These are phyloP conservation scores for Pichia cactophila DNA, from an alignment of 1,139 yeast genomes.

Conservation along the genomic window DNA sequence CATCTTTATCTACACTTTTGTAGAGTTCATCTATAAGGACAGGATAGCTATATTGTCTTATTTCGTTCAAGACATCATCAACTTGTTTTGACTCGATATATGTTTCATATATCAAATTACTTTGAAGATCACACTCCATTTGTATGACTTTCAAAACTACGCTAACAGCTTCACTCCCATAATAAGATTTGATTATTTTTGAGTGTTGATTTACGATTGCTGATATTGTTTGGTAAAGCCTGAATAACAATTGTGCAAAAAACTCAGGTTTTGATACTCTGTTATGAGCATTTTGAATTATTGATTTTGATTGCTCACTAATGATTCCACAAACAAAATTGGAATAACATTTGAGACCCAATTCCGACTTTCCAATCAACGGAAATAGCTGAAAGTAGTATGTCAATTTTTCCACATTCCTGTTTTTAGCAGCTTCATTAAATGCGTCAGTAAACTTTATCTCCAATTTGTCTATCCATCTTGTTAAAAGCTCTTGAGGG, in stretches of 20 bases:
- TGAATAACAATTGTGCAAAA: slow-evolving; percentile 64
- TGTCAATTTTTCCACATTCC: slow-evolving; percentile 65
- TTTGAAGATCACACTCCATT: slow-evolving; percentile 83
- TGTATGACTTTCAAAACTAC: slow-evolving; percentile 69
- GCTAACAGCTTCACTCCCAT: slow-evolving; percentile 58
- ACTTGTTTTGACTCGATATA: slow-evolving; percentile 69
- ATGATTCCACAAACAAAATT: slow-evolving; percentile 80
- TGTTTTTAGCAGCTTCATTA: slow-evolving; percentile 56
- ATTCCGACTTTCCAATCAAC: slow-evolving; percentile 59
- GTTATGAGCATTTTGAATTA: slow-evolving; percentile 38
- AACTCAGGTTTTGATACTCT: slow-evolving; percentile 33
- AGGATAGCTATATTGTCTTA: slow-evolving; percentile 53
- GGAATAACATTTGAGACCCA: slow-evolving; percentile 77
- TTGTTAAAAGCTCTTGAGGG: slow-evolving; percentile 51
- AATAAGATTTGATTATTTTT: slow-evolving; percentile 63
- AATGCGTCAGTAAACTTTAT: slow-evolving; percentile 55
- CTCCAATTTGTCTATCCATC: slow-evolving; percentile 55
- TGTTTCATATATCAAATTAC: slow-evolving; percentile 80
- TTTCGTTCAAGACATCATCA: slow-evolving; percentile 48
- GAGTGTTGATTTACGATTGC: slow-evolving; percentile 82
- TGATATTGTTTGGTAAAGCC: slow-evolving; percentile 78
- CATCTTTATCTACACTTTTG: slow-evolving; percentile 11
- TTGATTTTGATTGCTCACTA: slow-evolving; percentile 63
- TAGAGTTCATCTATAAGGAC: slow-evolving; percentile 29
- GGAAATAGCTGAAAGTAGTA: slow-evolving; percentile 84